Evolutionary conservation across 106 monocot species (phyloP).

Genomic region (Allium sativum): DNA sequence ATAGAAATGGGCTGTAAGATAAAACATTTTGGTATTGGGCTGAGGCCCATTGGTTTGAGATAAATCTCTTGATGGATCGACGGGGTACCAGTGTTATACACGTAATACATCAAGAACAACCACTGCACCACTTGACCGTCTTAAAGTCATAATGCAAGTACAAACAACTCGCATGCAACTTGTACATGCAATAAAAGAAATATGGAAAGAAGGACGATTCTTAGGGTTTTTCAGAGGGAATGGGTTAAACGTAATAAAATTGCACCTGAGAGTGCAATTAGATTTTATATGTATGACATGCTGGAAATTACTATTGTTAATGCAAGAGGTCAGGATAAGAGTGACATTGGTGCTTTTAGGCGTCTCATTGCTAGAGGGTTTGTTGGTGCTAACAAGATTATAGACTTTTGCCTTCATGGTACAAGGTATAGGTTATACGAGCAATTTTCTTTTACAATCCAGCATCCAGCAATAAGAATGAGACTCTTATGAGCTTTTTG

Average conservation of each 20-base stretch:
- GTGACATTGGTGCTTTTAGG: constrained; percentile 61
- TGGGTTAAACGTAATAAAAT: constrained; percentile 92
- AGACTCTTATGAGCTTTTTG: background rate
- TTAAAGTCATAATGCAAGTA: constrained; percentile 89
- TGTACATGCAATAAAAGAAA: constrained; percentile 60
- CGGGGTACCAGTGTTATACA: no score
- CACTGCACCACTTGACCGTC: constrained; percentile 86
- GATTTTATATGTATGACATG: constrained; percentile 82
- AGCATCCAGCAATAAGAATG: constrained; percentile 2
- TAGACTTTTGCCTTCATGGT: constrained; percentile 8
- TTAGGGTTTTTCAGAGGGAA: constrained; percentile 79
- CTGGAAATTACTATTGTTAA: constrained; percentile 59
- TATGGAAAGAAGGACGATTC: constrained; percentile 63
- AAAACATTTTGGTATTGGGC: no score
- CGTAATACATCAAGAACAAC: no score
- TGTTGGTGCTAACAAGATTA: constrained; percentile 82
- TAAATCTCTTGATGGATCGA: no score
- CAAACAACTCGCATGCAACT: constrained; percentile 37
- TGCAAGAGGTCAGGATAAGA: constrained; percentile 50
- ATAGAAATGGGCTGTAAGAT: no score
- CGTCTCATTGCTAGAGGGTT: constrained; percentile 80
- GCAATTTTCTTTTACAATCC: background rate
- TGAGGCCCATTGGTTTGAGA: no score
- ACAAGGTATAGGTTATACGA: constrained; percentile 4
- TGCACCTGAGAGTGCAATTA: constrained; percentile 92